Percentiles rank a stretch among this genome's conserved stretches.
Conservation (phyloP, 306 rosid genomes). For the barrel medic (Medicago truncatula) region DNA sequence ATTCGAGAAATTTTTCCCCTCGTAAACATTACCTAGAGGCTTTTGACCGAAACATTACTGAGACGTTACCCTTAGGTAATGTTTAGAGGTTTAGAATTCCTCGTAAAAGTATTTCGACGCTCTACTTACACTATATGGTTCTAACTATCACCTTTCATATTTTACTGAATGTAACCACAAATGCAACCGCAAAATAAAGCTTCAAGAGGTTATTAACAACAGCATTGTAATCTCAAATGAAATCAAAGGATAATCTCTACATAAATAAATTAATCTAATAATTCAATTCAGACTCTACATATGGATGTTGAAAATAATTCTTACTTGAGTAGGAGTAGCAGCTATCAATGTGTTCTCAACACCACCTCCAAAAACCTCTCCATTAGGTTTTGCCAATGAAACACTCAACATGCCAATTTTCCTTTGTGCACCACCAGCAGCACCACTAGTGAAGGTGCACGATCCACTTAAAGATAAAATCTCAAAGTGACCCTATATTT, state of each 20-base stretch:
- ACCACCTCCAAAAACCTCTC: constrained; percentile 56
- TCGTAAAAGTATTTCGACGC: too few species aligned
- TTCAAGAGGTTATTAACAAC: not conserved
- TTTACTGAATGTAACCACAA: too few species aligned
- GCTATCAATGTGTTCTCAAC: constrained; percentile 57
- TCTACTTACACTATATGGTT: too few species aligned
- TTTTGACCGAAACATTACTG: too few species aligned
- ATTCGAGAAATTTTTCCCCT: too few species aligned
- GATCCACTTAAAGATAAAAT: constrained; percentile 58
- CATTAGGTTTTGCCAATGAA: constrained; percentile 49
- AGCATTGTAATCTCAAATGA: not conserved
- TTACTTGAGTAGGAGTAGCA: constrained; percentile 59
- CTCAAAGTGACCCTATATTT: constrained; percentile 61
- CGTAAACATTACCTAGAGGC: too few species aligned
- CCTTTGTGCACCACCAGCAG: too few species aligned
- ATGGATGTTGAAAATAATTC: not conserved
- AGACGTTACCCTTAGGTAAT: too few species aligned
- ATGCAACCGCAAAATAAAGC: too few species aligned
- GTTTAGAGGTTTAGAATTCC: too few species aligned
- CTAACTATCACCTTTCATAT: too few species aligned
- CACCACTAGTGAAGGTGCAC: constrained; percentile 16
- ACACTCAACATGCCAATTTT: constrained; percentile 42
- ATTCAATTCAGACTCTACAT: not conserved
- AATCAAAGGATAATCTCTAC: not conserved
- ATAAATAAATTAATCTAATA: not conserved